phyloP scores from a whole-genome alignment of 169 alveolate species.

The Plasmodium vivax region DNA sequence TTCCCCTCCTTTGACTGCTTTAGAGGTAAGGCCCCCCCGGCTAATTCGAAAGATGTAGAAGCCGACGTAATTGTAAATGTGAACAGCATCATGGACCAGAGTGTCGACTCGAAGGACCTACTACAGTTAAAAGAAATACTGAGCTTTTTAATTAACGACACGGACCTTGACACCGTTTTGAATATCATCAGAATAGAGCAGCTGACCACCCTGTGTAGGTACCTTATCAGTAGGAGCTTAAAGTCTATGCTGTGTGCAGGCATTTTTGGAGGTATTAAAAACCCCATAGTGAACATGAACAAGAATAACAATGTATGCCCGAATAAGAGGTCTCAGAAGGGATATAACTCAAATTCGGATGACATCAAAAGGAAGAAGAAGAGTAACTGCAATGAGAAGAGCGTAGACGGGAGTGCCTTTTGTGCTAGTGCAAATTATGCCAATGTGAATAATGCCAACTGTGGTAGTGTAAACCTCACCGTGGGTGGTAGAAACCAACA shows the following conservation, averaged over 20 bases:
- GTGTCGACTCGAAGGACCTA: conserved; percentile 35
- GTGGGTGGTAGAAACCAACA: not conserved
- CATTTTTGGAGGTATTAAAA: conserved; percentile 75
- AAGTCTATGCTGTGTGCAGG: conserved; percentile 82
- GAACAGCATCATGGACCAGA: conserved; percentile 41
- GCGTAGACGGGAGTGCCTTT: not conserved
- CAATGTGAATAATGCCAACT: not conserved
- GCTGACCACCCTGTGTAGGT: conserved; percentile 75
- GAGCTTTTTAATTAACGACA: conserved; percentile 73
- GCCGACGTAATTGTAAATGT: not conserved
- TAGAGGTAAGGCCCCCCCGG: conserved; percentile 7
- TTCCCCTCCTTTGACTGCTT: conserved; percentile 23
- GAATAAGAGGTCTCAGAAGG: conserved; percentile 34
- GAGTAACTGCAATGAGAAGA: conserved; percentile 29
- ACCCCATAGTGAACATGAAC: conserved; percentile 51
- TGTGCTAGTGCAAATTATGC: not conserved
- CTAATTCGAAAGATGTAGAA: not conserved
- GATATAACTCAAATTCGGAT: conserved; percentile 65
- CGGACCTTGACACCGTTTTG: conserved; percentile 70
- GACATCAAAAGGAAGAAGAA: conserved; percentile 45
- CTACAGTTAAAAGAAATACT: conserved; percentile 62
- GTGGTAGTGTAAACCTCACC: not conserved
- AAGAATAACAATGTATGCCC: conserved; percentile 17
- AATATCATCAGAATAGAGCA: conserved; percentile 79
- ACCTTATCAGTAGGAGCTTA: conserved; percentile 76